Base-by-base conservation (phyloP, 2,329 filamentous ascomycete genomes). In the Fusarium virguliforme region DNA sequence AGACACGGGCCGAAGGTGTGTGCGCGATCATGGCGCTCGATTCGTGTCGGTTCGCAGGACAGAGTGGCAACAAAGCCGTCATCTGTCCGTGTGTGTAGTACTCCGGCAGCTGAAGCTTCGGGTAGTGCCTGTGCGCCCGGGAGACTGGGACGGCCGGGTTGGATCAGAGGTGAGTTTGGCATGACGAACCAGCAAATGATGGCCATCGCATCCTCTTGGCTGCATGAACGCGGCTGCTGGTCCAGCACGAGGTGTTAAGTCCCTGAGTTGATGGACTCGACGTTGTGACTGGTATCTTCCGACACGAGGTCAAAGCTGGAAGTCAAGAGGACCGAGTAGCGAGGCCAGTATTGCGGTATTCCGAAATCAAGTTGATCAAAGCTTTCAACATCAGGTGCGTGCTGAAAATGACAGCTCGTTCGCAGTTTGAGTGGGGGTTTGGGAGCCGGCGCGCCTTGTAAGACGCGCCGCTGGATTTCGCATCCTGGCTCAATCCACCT, bases 71-170 rank as follows among this genome's bases (percentile, higher is more conserved):
- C 53, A 30, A 35, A 24, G 37, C 12, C 24, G 9, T n/a, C 43
- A 66, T 65, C 61, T 60, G 41, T 26, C 34, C 51, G 48, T 32
- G 34, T 64, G 50, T 59, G 57, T 12, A n/a, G 43, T 48, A 48
- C 41, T n/a, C 8, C 4, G 28, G 59, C 35, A 53, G n/a, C 46
- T 53, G 35, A 24, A 58, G 41, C 28, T 24, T 48, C 50, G 56
- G 61, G 48, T 43, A 37, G 38, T 63, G 59, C 65, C 56, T 69
- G 66, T 71, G 67, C 62, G 60, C 40, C 55, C 59, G 34, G 57
- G 34, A 63, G 55, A 62, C 54, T 66, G 60, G 61, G 60, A 60
- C 51, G 28, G 35, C 13, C 13, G 56, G 40, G 13, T 48, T 37
- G 32, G 26, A 22, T 28, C 30, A 59, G 51, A 51, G 32, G 10